A percentile compares a stretch with the other conserved stretches of the same genome.
Evolutionary conservation across 371 early-diverging fungal species (phyloP).

Genomic region (Actinomucor elegans): DNA sequence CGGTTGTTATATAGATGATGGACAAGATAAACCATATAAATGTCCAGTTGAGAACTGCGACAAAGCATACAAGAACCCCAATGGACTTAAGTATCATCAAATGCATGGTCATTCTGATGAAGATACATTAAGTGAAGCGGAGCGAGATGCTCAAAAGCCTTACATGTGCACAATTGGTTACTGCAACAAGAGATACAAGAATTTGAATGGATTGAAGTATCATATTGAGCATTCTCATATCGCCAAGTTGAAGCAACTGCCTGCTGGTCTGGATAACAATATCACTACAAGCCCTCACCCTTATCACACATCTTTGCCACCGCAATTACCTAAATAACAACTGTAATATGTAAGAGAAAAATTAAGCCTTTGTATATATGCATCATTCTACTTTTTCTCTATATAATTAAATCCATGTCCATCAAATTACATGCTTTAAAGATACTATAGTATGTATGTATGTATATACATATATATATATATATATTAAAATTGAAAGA

Average conservation of each 20-base stretch:
- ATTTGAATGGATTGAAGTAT: conserved; percentile 94
- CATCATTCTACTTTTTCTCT: no score
- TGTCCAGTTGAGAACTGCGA: conserved; percentile 71
- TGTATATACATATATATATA: no score
- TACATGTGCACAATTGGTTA: conserved; percentile 41
- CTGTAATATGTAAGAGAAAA: no score
- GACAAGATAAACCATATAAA: conserved; percentile 32
- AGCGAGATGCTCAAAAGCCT: conserved; percentile 69
- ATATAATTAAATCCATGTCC: no score
- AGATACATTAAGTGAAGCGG: conserved; percentile 43
- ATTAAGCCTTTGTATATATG: no score
- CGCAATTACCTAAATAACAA: neutral
- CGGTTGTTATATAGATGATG: conserved; percentile 13
- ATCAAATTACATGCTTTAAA: no score
- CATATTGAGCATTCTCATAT: conserved; percentile 85
- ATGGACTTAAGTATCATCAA: conserved; percentile 95
- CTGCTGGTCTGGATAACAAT: no score
- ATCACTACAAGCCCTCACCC: no score
- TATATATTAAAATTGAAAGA: no score
- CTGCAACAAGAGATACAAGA: conserved; percentile 48
- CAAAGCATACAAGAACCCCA: conserved; percentile 96
- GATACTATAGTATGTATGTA: no score
- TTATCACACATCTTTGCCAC: neutral
- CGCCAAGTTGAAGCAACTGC: conserved; percentile 22
- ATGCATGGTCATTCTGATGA: conserved; percentile 74